These are phyloP conservation scores for Colletotrichum eremochloae DNA, from an alignment of 2,329 filamentous ascomycete species.

Conservation along the genomic window DNA sequence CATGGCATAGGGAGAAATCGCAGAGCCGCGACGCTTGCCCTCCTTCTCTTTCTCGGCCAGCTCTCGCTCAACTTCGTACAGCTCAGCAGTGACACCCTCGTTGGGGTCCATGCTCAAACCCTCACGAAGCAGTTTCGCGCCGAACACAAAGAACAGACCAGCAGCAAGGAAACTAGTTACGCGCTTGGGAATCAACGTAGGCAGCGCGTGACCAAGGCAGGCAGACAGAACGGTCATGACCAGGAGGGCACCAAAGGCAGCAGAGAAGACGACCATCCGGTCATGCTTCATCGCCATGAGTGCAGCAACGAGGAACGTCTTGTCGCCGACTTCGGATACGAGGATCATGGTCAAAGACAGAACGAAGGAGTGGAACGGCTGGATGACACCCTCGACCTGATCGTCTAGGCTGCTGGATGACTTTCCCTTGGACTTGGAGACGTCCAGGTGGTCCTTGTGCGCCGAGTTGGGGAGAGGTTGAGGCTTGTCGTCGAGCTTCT, in stretches of 20 bases:
- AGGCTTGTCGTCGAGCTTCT: conserved; percentile 80
- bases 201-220: conserved; percentile 91
- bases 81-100: conserved; percentile 94
- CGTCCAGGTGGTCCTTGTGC: conserved; percentile 73
- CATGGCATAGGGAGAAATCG: conserved; percentile 80
- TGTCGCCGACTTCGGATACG: conserved; percentile 96
- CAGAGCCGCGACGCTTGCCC: conserved; percentile 73
- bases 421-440: conserved; percentile 54
- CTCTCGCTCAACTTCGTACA: conserved; percentile 96
- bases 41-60: conserved; percentile 93
- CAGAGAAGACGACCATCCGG: conserved; percentile 91
- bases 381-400: conserved; percentile 74
- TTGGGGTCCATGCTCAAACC: conserved; percentile 89
- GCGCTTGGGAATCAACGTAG: conserved; percentile 89
- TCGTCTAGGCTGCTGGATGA: conserved; percentile 49
- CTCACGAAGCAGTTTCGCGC: conserved; percentile 85
- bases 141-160: conserved; percentile 89
- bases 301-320: conserved; percentile 96
- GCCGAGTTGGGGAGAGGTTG: conserved; percentile 76
- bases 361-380: conserved; percentile 87
- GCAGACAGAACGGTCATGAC: conserved; percentile 97
- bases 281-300: conserved; percentile 99
- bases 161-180: conserved; percentile 91
- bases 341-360: conserved; percentile 98
- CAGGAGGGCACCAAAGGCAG: conserved; percentile 91